Evolutionary conservation across 225 moss, liverwort and hornwort genomes (phyloP), one percentile per base, ranked within the genome.

Genomic region (Asterella californica): DNA sequence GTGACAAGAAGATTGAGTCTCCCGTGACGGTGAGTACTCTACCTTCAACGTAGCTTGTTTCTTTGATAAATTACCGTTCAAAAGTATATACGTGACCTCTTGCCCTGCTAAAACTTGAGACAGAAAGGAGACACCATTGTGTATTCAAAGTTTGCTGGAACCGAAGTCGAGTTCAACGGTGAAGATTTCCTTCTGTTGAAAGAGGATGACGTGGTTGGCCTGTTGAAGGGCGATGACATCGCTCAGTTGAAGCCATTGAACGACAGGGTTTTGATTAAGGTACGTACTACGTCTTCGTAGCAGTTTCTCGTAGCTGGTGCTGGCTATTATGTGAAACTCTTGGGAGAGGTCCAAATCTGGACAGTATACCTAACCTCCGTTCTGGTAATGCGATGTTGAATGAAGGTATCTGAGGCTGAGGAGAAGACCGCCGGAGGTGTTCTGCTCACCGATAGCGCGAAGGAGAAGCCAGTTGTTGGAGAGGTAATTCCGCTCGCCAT

Each of bases 111-210:
- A 57, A 15, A 25, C 9, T 12, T 42, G 37, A 63, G 5, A 80
- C 84, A 88, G 87, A 53, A 88, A 75, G 96, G 96, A 9, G 91
- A 90, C 78, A 84, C 75, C 83, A 79, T 96, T 71, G 90, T 96
- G 52, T 94, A 96, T 87, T 94, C 94, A 73, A 96, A 94, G 90
- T 94, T 90, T 72, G 96, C 96, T 48, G 96, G 96, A 1, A 96
- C 94, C 60, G 94, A 96, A 81, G 96, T 96, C 82, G 96, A 96
- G 52, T 96, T 96, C 84, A 91, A 96, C 77, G 96, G 96, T 69
- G 83, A 80, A 53, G 80, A 88, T 36, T 94, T 89, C 78, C 81
- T 96, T 74, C 83, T 94, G 74, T 85, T 96, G 73, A 94, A 94
- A 79, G 96, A 96, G 79, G 96, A 96, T 78, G 94, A 94, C 82